phyloP scores from a whole-genome alignment of 2,329 filamentous ascomycete genomes.

The Hypoxylon sp. region DNA sequence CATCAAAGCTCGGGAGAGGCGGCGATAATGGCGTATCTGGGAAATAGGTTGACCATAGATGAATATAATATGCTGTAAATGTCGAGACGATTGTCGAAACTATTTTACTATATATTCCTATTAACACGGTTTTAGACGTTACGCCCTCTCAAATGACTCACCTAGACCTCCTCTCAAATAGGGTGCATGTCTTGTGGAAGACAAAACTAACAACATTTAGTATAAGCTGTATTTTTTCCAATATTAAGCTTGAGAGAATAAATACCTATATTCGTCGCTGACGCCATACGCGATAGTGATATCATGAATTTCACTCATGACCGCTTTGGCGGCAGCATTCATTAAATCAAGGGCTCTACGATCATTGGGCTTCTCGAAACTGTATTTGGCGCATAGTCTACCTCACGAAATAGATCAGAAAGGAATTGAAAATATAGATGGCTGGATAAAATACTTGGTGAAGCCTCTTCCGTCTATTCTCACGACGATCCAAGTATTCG shows the following conservation, averaged over 20 bases:
- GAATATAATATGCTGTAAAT: conserved; percentile 92
- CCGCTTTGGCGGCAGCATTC: conserved; percentile 90
- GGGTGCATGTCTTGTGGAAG: conserved; percentile 82
- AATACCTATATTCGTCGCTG: conserved; percentile 90
- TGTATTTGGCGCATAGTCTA: conserved; percentile 86
- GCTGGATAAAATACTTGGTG: conserved; percentile 77
- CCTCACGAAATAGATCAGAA: conserved; percentile 37
- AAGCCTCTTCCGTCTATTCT: conserved; percentile 95
- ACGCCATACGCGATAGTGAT: conserved; percentile 91
- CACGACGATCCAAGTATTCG: conserved; percentile 96
- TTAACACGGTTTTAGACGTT: conserved; percentile 6
- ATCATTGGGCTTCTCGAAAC: conserved; percentile 94
- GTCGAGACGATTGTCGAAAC: conserved; percentile 92
- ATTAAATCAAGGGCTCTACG: conserved; percentile 88
- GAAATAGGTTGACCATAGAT: conserved; percentile 84
- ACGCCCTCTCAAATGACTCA: conserved; percentile 57
- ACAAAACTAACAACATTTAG: conserved; percentile 75
- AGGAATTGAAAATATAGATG: conserved; percentile 1
- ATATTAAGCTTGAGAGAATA: background rate
- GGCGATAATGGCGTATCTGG: conserved; percentile 77
- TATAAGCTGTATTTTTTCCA: background rate
- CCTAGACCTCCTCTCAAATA: conserved; percentile 90
- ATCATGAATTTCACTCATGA: conserved; percentile 87
- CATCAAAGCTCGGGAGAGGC: conserved; percentile 92
- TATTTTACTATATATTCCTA: conserved; percentile 76